These are phyloP conservation scores for Nemania abortiva DNA, from an alignment of 2,329 filamentous ascomycete species.

Conservation along the genomic window DNA sequence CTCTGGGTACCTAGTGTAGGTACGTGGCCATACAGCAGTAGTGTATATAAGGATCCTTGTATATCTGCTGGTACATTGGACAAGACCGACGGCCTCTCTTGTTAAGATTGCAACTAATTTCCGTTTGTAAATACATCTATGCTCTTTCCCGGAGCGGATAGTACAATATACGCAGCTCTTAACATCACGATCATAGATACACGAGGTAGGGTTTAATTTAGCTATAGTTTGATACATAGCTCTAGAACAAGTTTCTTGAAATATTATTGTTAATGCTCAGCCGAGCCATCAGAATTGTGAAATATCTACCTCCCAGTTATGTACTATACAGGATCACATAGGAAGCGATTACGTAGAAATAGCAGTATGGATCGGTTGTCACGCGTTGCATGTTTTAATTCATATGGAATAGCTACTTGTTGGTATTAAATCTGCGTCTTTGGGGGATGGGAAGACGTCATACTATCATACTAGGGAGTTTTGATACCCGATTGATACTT, in stretches of 20 bases:
- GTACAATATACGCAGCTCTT: neutral
- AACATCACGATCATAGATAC: neutral
- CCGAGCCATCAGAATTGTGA: neutral
- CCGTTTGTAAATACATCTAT: neutral
- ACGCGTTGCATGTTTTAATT: neutral
- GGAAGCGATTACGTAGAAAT: neutral
- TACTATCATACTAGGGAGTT: conserved; percentile 26
- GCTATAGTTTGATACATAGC: too few species aligned
- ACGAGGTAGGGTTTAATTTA: too few species aligned
- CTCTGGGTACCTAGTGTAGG: neutral
- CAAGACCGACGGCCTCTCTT: neutral
- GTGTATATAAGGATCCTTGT: neutral
- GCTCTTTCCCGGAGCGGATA: neutral
- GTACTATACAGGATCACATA: neutral
- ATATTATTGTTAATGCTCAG: neutral
- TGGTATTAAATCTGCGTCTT: neutral
- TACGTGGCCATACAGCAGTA: neutral
- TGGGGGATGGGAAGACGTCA: conserved; percentile 29
- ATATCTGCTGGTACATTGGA: too few species aligned
- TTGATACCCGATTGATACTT: conserved; percentile 10
- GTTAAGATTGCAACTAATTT: neutral
- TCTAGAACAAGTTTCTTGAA: neutral
- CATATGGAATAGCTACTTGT: neutral
- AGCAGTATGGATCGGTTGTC: neutral
- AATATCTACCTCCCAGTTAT: neutral